Base-by-base conservation (phyloP, 305 asterid species). In the Fraxinus sp. region DNA sequence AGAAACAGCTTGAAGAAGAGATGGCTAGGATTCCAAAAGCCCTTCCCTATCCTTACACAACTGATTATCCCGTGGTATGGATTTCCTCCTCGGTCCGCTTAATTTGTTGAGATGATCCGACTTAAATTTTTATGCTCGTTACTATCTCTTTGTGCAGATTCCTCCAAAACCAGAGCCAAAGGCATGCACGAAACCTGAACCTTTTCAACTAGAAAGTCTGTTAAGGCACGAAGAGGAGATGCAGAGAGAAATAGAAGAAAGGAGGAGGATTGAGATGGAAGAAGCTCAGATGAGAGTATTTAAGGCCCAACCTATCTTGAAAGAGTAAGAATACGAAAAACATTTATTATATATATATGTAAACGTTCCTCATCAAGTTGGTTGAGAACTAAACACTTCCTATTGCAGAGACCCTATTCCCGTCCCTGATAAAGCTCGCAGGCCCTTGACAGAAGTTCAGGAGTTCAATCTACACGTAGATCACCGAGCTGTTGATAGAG, bases 101-200 rank as follows among this genome's bases (percentile, higher is more conserved):
- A 36, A 32, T 22, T 33, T 33, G 30, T 81, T 18, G 49, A 14
- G 36, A n/a, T 4, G 28, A 71, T 46, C 32, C 2, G 11, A 36
- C 41, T 68, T 9, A 70, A 76, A 10, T 52, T 36, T 74, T 64
- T 30, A 5, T 13, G 24, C 72, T 7, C 35, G 3, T 10, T 73
- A 5, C 20, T 24, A 7, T 33, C 49, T 52, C 52, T 80, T 82
- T 77, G 26, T 64, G 82, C 91, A 94, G 98, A 78, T 96, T 78
- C 98, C 98, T 33, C 95, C 95, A 6, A 94, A 93, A 86, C 98
- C 97, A 81, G 97, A 94, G 83, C 95, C 97, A 32, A 95, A 92
- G 79, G 92, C 94, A 28, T 90, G 98, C 91, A 95, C 98, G 33
- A 92, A 82, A 80, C 95, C 98, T 7, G 92, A 91, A 84, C 99